These are phyloP conservation scores for Colletotrichum graminicola DNA, from an alignment of 2,329 filamentous ascomycete species.

Conservation along the genomic window DNA sequence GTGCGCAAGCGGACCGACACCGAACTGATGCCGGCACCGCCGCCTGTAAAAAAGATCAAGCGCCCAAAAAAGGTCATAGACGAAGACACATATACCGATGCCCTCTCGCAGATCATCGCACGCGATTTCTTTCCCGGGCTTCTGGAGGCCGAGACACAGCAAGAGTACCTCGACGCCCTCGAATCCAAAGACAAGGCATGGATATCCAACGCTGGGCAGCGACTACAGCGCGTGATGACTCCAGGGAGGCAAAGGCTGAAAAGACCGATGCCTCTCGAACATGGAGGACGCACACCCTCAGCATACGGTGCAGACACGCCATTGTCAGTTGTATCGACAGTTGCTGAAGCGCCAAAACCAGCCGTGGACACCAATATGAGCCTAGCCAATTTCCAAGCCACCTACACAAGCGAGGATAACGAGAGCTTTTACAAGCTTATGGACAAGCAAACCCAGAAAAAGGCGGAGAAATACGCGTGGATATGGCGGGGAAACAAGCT, in stretches of 20 bases:
- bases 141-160: conserved; percentile 85
- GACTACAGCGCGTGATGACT: conserved; percentile 84
- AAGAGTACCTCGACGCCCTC: conserved; percentile 91
- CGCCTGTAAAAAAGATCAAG: conserved; percentile 88
- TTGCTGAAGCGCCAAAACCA: conserved; percentile 54
- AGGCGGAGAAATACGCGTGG: conserved; percentile 88
- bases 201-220: conserved; percentile 84
- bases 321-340: conserved; percentile 62
- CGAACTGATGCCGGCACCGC: conserved; percentile 89
- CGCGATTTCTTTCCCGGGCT: conserved; percentile 97
- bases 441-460: conserved; percentile 89
- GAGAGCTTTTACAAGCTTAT: conserved; percentile 95
- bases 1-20: conserved; percentile 75
- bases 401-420: conserved; percentile 97
- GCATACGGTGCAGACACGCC: conserved; percentile 82
- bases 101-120: conserved; percentile 92
- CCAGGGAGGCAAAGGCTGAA: conserved; percentile 66
- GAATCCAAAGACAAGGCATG: conserved; percentile 87
- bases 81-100: conserved; percentile 93
- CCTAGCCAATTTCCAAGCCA: conserved; percentile 86
- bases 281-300: conserved; percentile 69
- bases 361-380: conserved; percentile 82
- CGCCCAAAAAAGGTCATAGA: conserved; percentile 88
- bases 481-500: conserved; percentile 91
- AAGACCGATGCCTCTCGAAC: conserved; percentile 47